phyloP scores from a whole-genome alignment of 352 stramenopile species.

The Globisporangium uncinulatum region DNA sequence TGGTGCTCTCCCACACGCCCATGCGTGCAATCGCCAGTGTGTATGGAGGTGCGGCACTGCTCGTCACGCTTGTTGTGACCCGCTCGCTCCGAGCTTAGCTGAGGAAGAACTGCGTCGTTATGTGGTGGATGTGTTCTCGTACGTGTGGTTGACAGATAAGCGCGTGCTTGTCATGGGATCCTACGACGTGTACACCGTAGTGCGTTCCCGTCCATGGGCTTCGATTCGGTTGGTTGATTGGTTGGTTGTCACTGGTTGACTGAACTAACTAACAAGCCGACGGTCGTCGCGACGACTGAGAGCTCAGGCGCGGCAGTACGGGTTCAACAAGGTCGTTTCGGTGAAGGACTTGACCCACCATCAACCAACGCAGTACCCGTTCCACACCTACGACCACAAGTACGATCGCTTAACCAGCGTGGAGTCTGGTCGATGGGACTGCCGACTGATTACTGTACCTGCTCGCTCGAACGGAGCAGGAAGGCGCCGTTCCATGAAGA shows the following conservation, averaged over 20 bases:
- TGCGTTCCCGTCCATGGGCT: conserved; percentile 11
- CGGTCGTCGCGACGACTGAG: not conserved
- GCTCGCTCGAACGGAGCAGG: not conserved
- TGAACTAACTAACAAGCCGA: no score
- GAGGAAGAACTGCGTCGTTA: no score
- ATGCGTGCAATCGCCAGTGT: conserved; percentile 72
- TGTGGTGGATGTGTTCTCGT: not conserved
- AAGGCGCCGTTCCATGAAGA: conserved; percentile 50
- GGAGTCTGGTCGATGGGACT: not conserved
- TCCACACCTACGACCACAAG: conserved; percentile 61
- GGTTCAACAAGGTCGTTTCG: conserved; percentile 79
- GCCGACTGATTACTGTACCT: not conserved
- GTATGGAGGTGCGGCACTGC: conserved; percentile 35
- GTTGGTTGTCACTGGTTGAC: not conserved
- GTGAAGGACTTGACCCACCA: conserved; percentile 66
- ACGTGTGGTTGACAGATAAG: conserved; percentile 30
- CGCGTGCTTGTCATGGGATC: conserved; percentile 86
- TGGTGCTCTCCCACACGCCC: conserved; percentile 87
- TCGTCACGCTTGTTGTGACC: not conserved
- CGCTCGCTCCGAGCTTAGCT: not conserved
- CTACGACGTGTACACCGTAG: conserved; percentile 74
- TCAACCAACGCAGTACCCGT: conserved; percentile 76
- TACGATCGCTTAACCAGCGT: conserved; percentile 14
- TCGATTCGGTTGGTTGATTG: not conserved
- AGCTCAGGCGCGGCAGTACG: conserved; percentile 50